Conservation (phyloP, 768 basidiomycete genomes). For the Lenzites betulinus region DNA sequence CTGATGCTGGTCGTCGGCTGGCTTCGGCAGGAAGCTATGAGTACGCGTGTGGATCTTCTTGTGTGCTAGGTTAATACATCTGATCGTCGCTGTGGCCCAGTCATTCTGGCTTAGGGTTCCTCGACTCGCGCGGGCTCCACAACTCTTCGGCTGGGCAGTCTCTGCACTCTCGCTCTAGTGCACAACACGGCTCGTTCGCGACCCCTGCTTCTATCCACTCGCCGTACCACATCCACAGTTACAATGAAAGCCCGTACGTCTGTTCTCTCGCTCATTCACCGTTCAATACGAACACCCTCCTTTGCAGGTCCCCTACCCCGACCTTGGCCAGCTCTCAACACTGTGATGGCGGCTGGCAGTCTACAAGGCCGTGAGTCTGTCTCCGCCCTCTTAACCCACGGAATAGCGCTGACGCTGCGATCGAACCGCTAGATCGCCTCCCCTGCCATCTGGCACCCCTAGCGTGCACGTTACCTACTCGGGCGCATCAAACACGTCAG, state of each 20-base stretch:
- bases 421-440: slow-evolving; percentile 11
- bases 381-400: neutral
- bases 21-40: neutral
- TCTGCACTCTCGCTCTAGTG: neutral
- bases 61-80: neutral
- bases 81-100: slow-evolving; percentile 4
- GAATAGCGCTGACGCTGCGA: neutral
- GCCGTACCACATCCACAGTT: neutral
- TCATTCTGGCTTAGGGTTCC: neutral
- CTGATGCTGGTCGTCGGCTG: neutral
- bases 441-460: neutral
- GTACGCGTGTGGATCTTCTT: neutral
- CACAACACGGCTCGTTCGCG: neutral
- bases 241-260: neutral
- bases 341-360: neutral
- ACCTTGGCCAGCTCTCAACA: neutral
- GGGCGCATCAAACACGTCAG: neutral
- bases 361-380: neutral
- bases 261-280: neutral
- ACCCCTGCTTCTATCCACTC: neutral
- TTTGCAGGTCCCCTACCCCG: neutral
- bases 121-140: neutral
- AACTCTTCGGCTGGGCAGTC: neutral
- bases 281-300: neutral
- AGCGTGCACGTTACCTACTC: neutral